These are phyloP conservation scores for Chionographis japonica DNA, from an alignment of 106 monocot species.

Conservation along the genomic window DNA sequence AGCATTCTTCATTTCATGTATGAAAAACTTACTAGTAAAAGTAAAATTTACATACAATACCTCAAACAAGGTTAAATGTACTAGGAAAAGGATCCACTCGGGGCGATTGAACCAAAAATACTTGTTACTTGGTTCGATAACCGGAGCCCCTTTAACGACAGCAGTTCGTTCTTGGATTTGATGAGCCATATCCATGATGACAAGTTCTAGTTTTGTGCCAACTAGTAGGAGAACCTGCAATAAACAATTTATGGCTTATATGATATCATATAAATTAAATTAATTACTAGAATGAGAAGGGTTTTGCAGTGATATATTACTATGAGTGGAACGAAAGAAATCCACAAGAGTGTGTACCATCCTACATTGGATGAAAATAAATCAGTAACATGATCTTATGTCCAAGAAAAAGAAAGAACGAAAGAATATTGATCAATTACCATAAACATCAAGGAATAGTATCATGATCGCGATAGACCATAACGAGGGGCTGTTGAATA, in stretches of 20 bases:
- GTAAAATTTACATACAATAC: constrained; percentile 1
- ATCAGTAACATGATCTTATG: background rate
- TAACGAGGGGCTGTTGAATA: constrained; percentile 24
- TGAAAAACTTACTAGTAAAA: background rate
- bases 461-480: constrained; percentile 34
- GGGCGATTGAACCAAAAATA: constrained; percentile 51
- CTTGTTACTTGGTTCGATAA: constrained; percentile 46
- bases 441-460: constrained; percentile 31
- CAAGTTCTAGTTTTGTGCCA: constrained; percentile 50
- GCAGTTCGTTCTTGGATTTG: constrained; percentile 39
- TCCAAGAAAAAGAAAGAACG: background rate
- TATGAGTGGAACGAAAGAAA: constrained; percentile 44
- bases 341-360: constrained; percentile 28
- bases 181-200: constrained; percentile 58
- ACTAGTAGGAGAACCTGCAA: constrained; percentile 41
- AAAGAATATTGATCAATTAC: constrained; percentile 15
- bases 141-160: constrained; percentile 44
- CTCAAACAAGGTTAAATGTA: constrained; percentile 51
- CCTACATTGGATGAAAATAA: constrained; percentile 15
- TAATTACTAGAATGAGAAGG: background rate
- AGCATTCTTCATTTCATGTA: background rate
- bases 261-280: background rate
- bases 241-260: background rate
- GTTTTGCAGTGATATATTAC: constrained; percentile 16
- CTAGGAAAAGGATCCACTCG: constrained; percentile 40